These are phyloP conservation scores for Botrytis tulipae DNA, from an alignment of 2,329 filamentous ascomycete genomes.

Conservation along the genomic window DNA sequence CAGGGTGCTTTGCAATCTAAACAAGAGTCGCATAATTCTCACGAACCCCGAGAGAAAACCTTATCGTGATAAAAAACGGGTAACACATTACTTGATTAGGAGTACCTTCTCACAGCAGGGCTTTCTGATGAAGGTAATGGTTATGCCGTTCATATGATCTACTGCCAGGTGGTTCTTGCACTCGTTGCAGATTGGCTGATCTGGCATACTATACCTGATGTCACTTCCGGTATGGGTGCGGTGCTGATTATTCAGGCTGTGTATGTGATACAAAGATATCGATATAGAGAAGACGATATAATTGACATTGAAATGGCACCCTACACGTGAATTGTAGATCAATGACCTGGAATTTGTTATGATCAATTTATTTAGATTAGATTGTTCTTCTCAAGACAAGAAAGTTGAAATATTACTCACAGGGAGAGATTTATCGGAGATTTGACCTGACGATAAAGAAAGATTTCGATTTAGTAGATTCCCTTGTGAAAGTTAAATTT, in stretches of 20 bases:
- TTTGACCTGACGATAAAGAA: neutral
- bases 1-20: neutral
- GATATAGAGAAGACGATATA: neutral
- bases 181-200: conserved; percentile 3
- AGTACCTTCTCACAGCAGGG: neutral
- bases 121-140: conserved; percentile 1
- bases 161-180: neutral
- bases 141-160: neutral
- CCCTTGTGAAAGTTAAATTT: neutral
- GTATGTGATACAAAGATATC: neutral
- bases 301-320: neutral
- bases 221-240: neutral
- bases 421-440: neutral
- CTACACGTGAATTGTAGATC: neutral
- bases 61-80: neutral
- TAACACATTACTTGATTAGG: neutral
- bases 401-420: neutral
- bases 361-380: neutral
- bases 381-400: neutral
- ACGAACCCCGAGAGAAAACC: neutral
- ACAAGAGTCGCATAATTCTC: neutral
- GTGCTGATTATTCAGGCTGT: neutral
- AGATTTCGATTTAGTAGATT: neutral
- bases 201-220: neutral
- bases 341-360: neutral